Conservation (phyloP, 148 eudicot species). For the Fallopia convolvulus region DNA sequence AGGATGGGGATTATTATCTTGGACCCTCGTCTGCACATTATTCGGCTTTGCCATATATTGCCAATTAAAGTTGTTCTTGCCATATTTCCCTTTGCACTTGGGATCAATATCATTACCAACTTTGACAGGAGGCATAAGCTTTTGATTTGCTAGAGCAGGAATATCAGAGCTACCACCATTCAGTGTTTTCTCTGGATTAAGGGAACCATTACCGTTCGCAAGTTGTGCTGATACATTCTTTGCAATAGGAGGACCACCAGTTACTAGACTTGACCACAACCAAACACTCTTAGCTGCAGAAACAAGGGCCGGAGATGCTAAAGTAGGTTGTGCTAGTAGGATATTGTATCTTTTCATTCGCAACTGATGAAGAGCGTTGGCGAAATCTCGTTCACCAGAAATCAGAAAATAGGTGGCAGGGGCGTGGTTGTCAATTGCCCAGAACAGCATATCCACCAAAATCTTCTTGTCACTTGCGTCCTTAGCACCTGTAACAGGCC, state of each 20-base stretch:
- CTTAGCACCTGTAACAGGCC: constrained; percentile 48
- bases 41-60: constrained; percentile 28
- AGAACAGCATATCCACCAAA: constrained; percentile 87
- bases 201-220: constrained; percentile 14
- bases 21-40: constrained; percentile 28
- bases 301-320: constrained; percentile 61
- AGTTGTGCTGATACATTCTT: constrained; percentile 31
- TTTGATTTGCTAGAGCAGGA: constrained; percentile 22
- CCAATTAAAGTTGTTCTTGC: constrained; percentile 31
- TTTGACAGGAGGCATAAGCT: constrained; percentile 23
- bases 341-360: constrained; percentile 86
- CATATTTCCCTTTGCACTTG: constrained; percentile 32
- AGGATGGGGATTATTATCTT: constrained; percentile 21
- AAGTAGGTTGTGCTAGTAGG: constrained; percentile 75
- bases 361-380: constrained; percentile 82
- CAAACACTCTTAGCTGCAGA: constrained; percentile 83
- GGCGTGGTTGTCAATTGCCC: constrained; percentile 93
- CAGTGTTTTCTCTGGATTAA: constrained; percentile 17
- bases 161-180: constrained; percentile 17
- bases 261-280: constrained; percentile 79
- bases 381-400: constrained; percentile 89
- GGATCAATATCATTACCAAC: constrained; percentile 16
- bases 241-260: constrained; percentile 61
- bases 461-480: constrained; percentile 98
- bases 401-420: constrained; percentile 81